Conservation (phyloP, 768 basidiomycete species). For the Daedaleopsis sinensis region DNA sequence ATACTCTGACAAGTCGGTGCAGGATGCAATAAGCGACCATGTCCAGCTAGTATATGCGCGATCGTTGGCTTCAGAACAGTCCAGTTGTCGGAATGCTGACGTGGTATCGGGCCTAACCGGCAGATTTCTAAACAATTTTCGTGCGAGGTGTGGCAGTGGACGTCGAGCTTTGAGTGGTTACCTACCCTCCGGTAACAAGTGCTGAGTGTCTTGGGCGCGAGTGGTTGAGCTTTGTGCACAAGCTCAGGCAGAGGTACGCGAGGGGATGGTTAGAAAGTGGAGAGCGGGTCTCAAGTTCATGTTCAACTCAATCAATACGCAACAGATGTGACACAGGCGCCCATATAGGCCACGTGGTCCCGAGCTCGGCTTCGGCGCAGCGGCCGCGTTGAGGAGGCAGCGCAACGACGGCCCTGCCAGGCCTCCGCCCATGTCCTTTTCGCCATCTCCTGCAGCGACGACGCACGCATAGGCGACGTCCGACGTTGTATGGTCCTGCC, state of each 20-base stretch:
- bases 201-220: no score
- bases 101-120: no score
- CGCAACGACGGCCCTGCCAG: slow-evolving; percentile 7
- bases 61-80: no score
- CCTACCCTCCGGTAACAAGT: no score
- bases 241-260: not conserved
- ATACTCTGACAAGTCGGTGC: no score
- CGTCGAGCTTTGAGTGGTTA: no score
- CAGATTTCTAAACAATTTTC: no score
- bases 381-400: slow-evolving; percentile 21
- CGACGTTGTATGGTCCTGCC: not conserved
- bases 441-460: slow-evolving; percentile 7
- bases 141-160: no score
- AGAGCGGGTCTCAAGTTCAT: slow-evolving; percentile 1
- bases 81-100: no score
- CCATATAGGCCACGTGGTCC: slow-evolving; percentile 17
- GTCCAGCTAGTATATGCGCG: no score
- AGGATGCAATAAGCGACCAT: no score
- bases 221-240: no score
- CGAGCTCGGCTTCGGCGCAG: slow-evolving; percentile 18
- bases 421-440: not conserved
- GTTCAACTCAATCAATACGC: not conserved
- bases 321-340: slow-evolving; percentile 5
- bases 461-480: slow-evolving; percentile 8
- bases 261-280: not conserved